phyloP scores from a whole-genome alignment of 768 basidiomycete genomes.

The Lactifluus rugatus region DNA sequence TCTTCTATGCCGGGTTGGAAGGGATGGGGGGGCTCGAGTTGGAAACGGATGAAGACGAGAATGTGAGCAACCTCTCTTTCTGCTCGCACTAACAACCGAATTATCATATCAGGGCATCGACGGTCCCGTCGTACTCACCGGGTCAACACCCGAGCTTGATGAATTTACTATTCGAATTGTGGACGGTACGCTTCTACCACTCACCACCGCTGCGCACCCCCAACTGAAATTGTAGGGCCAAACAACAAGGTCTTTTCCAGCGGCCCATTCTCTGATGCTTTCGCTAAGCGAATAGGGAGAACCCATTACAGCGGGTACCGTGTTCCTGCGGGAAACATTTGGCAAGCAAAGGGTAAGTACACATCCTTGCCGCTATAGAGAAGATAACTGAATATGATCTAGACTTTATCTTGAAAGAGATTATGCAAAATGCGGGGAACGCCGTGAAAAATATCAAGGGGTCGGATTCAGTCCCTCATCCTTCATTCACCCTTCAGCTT shows the following conservation, averaged over 20 bases:
- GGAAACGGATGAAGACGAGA: slow-evolving; percentile 64
- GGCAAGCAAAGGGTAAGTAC: slow-evolving; percentile 72
- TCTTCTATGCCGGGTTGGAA: slow-evolving; percentile 85
- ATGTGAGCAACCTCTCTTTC: slow-evolving; percentile 38
- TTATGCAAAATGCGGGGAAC: slow-evolving; percentile 49
- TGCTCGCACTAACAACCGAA: not conserved
- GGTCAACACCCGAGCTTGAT: slow-evolving; percentile 68
- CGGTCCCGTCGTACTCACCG: slow-evolving; percentile 59
- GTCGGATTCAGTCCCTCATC: slow-evolving; percentile 50
- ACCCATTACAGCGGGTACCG: slow-evolving; percentile 61
- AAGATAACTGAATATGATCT: not conserved
- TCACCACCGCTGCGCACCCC: not conserved
- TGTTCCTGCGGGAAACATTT: slow-evolving; percentile 54
- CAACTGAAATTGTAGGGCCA: slow-evolving; percentile 34
- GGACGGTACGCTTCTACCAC: slow-evolving; percentile 45
- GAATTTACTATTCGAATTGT: slow-evolving; percentile 73
- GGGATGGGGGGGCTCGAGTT: slow-evolving; percentile 77
- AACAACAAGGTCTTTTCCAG: slow-evolving; percentile 43
- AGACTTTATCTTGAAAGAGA: slow-evolving; percentile 57
- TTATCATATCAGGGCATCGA: slow-evolving; percentile 52
- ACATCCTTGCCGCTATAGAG: not conserved
- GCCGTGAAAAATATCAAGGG: slow-evolving; percentile 46
- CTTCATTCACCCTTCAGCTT: slow-evolving; percentile 69
- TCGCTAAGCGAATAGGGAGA: slow-evolving; percentile 54
- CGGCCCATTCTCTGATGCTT: slow-evolving; percentile 50